Base-by-base conservation (phyloP, 2,329 filamentous ascomycete genomes). In the Curvularia sp. region DNA sequence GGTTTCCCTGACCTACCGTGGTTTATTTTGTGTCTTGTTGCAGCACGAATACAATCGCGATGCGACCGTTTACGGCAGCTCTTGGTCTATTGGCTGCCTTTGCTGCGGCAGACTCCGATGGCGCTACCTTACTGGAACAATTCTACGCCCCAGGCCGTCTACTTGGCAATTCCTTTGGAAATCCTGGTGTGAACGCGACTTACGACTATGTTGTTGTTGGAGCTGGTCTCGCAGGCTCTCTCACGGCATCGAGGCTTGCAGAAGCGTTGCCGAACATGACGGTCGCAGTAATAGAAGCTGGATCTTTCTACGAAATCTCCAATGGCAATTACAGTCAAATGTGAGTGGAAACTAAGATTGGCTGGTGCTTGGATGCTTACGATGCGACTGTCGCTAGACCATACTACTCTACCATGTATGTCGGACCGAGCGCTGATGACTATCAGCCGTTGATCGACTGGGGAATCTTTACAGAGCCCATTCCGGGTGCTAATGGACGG, bases 381-480 rank as follows among this genome's bases (percentile, higher is more conserved):
- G 2, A 27, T 36, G 5, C 15, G 32, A 49, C 10, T 27, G 32
- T 15, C 15, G 6, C n/a, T 38, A 67, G 59, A 25, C 59, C 59
- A 8, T 61, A 58, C 30, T 61, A 61, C 19, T 58, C 59, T 18
- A 61, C 59, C 8, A 55, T 54, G 55, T 61, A 63, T 52, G 34
- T 60, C 27, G 49, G 57, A 45, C 48, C 53, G 1, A 57, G 49
- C 23, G 53, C 56, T 2, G 55, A 53, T 12, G 68, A 74, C 23
- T 65, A 56, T 38, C 65, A 73, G 50, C 69, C 72, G 1, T 56
- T 70, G 5, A 63, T 73, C 18, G 72, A 74, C 28, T 75, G 70
- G 70, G 61, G 55, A 1, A 65, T 71, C 34, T 48, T 53, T 7
- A 71, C 72, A 2, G 61, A 65, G 4, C 68, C 68, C 5, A 66